A percentile compares a stretch with the other conserved stretches of the same genome.
Evolutionary conservation across 2,329 filamentous ascomycete species (phyloP).

Genomic region (Ceratocystiopsis sp.): DNA sequence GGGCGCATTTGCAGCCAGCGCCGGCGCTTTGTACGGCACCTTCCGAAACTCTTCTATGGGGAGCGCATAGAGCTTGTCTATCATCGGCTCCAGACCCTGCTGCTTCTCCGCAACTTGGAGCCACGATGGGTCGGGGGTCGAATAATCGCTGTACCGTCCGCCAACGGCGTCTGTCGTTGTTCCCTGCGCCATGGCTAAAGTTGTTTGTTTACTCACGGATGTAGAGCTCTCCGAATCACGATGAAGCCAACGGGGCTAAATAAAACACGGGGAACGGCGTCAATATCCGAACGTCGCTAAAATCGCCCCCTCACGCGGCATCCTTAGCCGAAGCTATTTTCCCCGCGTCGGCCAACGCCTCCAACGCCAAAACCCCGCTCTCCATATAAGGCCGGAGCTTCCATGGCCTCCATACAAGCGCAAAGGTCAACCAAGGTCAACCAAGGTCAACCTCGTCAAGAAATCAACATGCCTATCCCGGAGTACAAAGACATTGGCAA

Average conservation of each 20-base stretch:
- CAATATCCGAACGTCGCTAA: neutral
- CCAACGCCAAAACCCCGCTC: no score
- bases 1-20: neutral
- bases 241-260: neutral
- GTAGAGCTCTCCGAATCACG: no score
- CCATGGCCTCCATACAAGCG: no score
- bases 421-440: no score
- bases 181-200: neutral
- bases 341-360: no score
- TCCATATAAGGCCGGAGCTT: no score
- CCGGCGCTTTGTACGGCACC: slow-evolving; percentile 3
- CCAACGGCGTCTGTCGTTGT: no score
- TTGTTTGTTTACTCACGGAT: no score
- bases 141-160: neutral
- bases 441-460: neutral
- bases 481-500: slow-evolving; percentile 2
- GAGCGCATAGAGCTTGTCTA: slow-evolving; percentile 1
- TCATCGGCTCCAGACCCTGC: neutral
- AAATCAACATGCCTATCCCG: slow-evolving; percentile 1
- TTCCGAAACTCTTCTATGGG: slow-evolving; percentile 4
- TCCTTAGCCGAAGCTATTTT: neutral
- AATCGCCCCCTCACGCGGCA: no score
- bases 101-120: slow-evolving; percentile 2
- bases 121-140: slow-evolving; percentile 1
- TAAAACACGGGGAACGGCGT: neutral